A percentile compares a stretch with the other conserved stretches of the same genome.
Conservation (phyloP, 1,139 yeast species). For the Yamadazyma aaseri region DNA sequence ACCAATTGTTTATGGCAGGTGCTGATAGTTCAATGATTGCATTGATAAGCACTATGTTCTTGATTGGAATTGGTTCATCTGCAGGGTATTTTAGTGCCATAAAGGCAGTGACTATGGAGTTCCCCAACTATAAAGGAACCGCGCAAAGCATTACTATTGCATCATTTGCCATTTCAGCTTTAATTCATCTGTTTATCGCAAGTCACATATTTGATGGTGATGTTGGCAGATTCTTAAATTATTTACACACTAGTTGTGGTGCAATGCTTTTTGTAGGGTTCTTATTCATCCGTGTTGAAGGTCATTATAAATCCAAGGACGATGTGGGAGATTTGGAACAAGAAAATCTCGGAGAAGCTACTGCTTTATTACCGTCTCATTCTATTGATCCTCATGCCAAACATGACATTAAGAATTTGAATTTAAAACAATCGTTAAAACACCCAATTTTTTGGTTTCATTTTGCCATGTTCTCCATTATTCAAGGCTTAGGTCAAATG, state of each 20-base stretch:
- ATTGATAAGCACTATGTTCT: slow-evolving; percentile 29
- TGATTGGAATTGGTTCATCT: slow-evolving; percentile 33
- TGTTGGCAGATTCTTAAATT: slow-evolving; percentile 23
- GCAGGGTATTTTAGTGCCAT: slow-evolving; percentile 35
- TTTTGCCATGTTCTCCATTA: slow-evolving; percentile 54
- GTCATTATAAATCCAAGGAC: slow-evolving; percentile 21
- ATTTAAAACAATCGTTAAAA: slow-evolving; percentile 18
- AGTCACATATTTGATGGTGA: slow-evolving; percentile 22
- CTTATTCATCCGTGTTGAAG: slow-evolving; percentile 30
- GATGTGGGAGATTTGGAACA: slow-evolving; percentile 11
- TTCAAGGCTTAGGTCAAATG: slow-evolving; percentile 77
- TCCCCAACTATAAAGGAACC: slow-evolving; percentile 31
- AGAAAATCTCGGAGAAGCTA: slow-evolving; percentile 14
- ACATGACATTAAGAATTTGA: slow-evolving; percentile 16
- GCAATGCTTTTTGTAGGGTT: slow-evolving; percentile 28
- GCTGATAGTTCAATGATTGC: slow-evolving; percentile 14
- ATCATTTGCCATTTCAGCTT: slow-evolving; percentile 37
- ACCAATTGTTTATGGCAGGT: slow-evolving; percentile 21
- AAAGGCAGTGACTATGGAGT: slow-evolving; percentile 33
- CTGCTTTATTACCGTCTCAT: slow-evolving; percentile 11
- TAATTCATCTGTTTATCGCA: slow-evolving; percentile 25
- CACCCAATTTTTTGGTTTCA: slow-evolving; percentile 45
- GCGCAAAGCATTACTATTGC: slow-evolving; percentile 41
- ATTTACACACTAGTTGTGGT: slow-evolving; percentile 25
- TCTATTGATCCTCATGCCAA: slow-evolving; percentile 4